Base-by-base conservation (phyloP, 225 moss, liverwort and hornwort genomes). In the Marchantia paleacea region DNA sequence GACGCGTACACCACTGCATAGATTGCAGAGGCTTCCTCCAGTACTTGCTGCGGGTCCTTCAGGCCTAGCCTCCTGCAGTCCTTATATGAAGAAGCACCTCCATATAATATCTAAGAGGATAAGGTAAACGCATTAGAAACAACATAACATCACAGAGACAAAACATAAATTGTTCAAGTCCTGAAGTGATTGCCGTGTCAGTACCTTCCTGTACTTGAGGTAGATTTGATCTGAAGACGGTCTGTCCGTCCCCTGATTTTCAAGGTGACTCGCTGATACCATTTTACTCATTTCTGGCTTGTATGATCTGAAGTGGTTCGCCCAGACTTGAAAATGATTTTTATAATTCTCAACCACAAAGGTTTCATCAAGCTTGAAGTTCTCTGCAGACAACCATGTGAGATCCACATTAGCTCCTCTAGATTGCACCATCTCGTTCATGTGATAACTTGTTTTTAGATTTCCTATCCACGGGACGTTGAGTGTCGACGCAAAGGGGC, bases 21-120 rank as follows among this genome's bases (percentile, higher is more conserved):
- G 22, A 76, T 76, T 61, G 76, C 58, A 10, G 76, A 76, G 18
- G 76, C 60, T 61, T 76, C 76, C 29, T 78, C 31, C 3, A 62
- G 30, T 49, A 78, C 31, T 39, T 15, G 7, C 8, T 28, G 11
- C 22, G n/a, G 26, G 19, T 78, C 64, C 49, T 76, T 62, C 16
- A 13, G 60, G 7, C 58, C 20, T 39, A 25, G 39, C 47, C 19
- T 61, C 62, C 7, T 54, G 22, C 57, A 29, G 58, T 76, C 76
- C 26, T 55, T 30, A 30, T 25, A 76, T 0, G 76, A 76, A 47
- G 57, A 7, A 8, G 47, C 76, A 8, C 60, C 60, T 76, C 60
- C 76, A 60, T 76, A 76, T 55, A 62, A n/a, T 24, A n/a, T 53
- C 73, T 73, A n/a, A 24, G 10, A 28, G 60, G 62, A 60, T 7